A percentile compares a stretch with the other conserved stretches of the same genome.
These are phyloP conservation scores for Mangifera indica DNA, from an alignment of 345 rosid genomes.

Conservation along the genomic window DNA sequence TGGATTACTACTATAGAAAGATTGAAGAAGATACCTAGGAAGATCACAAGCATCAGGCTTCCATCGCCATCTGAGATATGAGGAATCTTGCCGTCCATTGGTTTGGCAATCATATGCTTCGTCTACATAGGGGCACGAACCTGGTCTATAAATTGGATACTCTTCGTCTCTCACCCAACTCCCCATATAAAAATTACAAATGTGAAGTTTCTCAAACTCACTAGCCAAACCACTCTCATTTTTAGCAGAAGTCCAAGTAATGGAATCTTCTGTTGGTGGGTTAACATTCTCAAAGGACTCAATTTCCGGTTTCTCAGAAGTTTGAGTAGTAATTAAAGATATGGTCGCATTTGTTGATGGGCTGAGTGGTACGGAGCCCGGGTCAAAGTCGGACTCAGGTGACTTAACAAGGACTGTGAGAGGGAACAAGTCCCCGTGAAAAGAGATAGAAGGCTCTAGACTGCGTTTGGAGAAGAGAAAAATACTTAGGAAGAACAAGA, in stretches of 20 bases:
- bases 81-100: constrained; percentile 74
- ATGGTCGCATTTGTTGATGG: not conserved
- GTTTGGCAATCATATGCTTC: constrained; percentile 84
- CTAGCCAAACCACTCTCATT: no score
- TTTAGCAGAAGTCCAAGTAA: no score
- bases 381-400: not conserved
- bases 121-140: constrained; percentile 89
- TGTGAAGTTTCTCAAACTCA: constrained; percentile 29
- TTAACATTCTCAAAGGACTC: not conserved
- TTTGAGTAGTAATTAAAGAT: not conserved
- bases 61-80: constrained; percentile 82
- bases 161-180: constrained; percentile 69
- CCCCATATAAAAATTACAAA: constrained; percentile 75
- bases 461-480: constrained; percentile 48
- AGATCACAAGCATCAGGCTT: constrained; percentile 90
- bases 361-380: not conserved
- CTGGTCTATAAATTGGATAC: constrained; percentile 70
- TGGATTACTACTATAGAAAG: not conserved
- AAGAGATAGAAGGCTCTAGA: constrained; percentile 48
- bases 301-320: not conserved
- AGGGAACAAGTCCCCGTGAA: constrained; percentile 39
- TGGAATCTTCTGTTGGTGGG: no score
- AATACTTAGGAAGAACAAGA: constrained; percentile 47
- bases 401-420: constrained; percentile 22
- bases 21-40: constrained; percentile 53